A percentile compares a stretch with the other conserved stretches of the same genome.
phyloP scores from a whole-genome alignment of 2,329 filamentous ascomycete genomes.

The Hymenoscyphus occultus region DNA sequence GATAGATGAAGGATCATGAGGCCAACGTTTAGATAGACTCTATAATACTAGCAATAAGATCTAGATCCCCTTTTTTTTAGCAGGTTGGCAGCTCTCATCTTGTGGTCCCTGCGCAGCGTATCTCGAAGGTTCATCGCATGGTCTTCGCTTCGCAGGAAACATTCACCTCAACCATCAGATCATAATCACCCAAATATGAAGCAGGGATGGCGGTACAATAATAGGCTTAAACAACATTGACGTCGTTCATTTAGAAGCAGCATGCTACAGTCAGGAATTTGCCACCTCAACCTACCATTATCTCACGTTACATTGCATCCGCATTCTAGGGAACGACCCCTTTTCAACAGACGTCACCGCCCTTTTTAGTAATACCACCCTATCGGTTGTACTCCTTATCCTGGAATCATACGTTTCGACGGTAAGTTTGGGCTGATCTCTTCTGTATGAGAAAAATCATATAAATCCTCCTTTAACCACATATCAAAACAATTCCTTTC shows the following conservation, averaged over 20 bases:
- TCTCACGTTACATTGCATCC: neutral
- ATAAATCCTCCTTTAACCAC: neutral
- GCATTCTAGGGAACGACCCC: neutral
- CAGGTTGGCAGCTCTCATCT: no score
- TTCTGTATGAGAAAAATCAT: neutral
- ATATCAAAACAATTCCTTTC: neutral
- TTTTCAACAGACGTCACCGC: conserved; percentile 4
- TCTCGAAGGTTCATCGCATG: no score
- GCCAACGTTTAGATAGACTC: no score
- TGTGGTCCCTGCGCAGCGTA: no score
- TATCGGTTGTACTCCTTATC: neutral
- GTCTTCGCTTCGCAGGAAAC: neutral
- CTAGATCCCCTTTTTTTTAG: no score
- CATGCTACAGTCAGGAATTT: neutral
- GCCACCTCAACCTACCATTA: neutral
- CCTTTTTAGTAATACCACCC: neutral
- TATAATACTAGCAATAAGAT: no score
- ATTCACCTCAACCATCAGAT: neutral
- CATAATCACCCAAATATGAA: neutral
- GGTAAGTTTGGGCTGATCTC: no score
- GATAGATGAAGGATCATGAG: no score
- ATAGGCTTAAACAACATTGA: neutral
- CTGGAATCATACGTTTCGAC: neutral
- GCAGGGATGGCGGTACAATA: neutral
- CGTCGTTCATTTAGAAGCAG: neutral